Conservation (phyloP, 2,329 filamentous ascomycete species). For the Aspergillus texensis region DNA sequence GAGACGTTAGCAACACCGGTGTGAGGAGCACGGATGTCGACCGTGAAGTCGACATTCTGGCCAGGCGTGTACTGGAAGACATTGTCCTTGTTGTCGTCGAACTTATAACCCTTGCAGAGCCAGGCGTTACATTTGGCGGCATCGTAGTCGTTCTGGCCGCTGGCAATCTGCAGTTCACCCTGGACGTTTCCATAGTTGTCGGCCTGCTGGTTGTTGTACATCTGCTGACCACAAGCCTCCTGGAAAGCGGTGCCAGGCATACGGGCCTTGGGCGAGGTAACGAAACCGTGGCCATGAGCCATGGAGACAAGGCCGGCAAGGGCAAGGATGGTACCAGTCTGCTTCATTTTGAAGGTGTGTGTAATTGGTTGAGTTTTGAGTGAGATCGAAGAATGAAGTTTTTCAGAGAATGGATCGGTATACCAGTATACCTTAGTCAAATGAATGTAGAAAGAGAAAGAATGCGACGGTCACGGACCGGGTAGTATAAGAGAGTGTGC, state of each 20-base stretch:
- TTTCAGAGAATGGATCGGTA: conserved; percentile 23
- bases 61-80: conserved; percentile 55
- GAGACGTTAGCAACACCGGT: conserved; percentile 53
- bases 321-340: conserved; percentile 44
- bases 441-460: conserved; percentile 18
- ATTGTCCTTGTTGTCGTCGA: conserved; percentile 57
- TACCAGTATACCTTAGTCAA: conserved; percentile 27
- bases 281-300: conserved; percentile 58
- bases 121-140: conserved; percentile 53
- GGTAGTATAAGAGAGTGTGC: conserved; percentile 21
- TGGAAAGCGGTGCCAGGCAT: conserved; percentile 55
- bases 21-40: conserved; percentile 52
- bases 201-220: conserved; percentile 55
- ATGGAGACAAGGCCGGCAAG: conserved; percentile 49
- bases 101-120: conserved; percentile 63
- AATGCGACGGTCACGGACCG: conserved; percentile 28
- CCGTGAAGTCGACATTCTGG: conserved; percentile 46
- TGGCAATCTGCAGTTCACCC: conserved; percentile 55
- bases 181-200: conserved; percentile 63
- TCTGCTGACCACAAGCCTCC: conserved; percentile 57
- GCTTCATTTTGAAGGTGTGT: conserved; percentile 43
- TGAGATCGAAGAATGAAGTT: conserved; percentile 16
- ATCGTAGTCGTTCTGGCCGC: conserved; percentile 52
- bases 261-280: conserved; percentile 53
- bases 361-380: not conserved